Conservation (phyloP, 2,329 filamentous ascomycete species). For the Curvularia hawaiiensis region DNA sequence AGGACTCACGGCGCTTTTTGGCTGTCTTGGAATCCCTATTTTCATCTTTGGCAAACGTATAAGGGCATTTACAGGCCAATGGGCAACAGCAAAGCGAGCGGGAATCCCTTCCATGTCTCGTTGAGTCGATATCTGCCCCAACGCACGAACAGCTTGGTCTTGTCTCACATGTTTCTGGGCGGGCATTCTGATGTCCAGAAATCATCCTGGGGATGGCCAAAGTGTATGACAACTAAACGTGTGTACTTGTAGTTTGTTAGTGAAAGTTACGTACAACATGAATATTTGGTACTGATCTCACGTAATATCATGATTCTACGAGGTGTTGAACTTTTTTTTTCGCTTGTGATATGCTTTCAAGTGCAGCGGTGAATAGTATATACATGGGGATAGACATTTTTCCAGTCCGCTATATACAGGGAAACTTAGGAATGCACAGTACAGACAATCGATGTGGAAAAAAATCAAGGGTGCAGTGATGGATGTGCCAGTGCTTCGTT, state of each 20-base stretch:
- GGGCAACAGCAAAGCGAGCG: slow-evolving; percentile 24
- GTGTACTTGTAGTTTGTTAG: not conserved
- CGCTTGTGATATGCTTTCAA: no score
- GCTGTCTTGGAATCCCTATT: slow-evolving; percentile 35
- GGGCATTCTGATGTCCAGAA: not conserved
- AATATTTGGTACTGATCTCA: not conserved
- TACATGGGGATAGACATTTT: no score
- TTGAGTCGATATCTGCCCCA: slow-evolving; percentile 1
- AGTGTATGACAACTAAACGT: not conserved
- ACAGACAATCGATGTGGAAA: not conserved
- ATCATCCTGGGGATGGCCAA: not conserved
- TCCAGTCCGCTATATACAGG: no score
- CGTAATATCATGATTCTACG: not conserved
- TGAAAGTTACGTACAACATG: not conserved
- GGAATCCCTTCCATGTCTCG: slow-evolving; percentile 20
- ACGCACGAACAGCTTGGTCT: not conserved
- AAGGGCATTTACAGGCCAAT: slow-evolving; percentile 37
- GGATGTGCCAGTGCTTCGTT: no score
- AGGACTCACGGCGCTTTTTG: slow-evolving; percentile 37
- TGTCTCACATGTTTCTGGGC: not conserved
- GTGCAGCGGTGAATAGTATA: no score
- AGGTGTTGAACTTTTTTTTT: not conserved
- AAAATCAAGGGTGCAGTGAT: no score
- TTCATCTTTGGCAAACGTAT: slow-evolving; percentile 42
- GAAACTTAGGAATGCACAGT: not conserved